Evolutionary conservation across 257 asterid genomes (phyloP), one percentile per base, ranked within the genome.

Genomic region (Leonotis leonurus): DNA sequence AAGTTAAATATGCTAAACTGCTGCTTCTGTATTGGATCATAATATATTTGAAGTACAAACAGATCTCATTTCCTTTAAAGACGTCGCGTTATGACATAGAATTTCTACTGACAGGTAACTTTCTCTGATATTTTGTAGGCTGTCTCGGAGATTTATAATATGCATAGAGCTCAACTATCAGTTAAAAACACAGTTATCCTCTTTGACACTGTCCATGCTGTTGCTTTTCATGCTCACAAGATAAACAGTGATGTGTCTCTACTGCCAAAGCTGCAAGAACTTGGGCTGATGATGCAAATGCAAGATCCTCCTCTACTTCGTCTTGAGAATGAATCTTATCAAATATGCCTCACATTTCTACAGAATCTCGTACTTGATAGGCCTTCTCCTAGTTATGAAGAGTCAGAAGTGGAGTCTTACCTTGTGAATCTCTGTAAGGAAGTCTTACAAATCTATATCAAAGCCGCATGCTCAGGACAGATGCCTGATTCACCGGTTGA

Each of bases 251-350:
- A 89, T 54, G 22, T 69, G 7, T 43, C 83, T 33, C 56, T 93
- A 51, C 92, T 94, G 52, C 68, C 84, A 51, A 89, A 78, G 82
- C 87, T 89, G 17, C 97, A 73, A 65, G 96, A 85, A 72, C 78
- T 93, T 11, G 89, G 92, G 35, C 59, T 94, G 41, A 65, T 89
- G 71, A 79, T 89, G 25, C 97, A 93, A 73, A 79, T 89, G 99
- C 99, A 93, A 73, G 99, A 93, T 73, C 99, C 99, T 13, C 99
- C 97, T 20, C 85, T 93, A 27, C 81, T 93, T 30, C 97, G 95
- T 65, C 96, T 89, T 3, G 99, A 93, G 81, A 93, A 89, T 8
- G 99, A 93, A 80, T 80, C 96, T 22, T 93, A 89, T 76, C 99
- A 93, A 68, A 85, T 82, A 13, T 87, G 96, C 80, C 96, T 93